phyloP scores from a whole-genome alignment of 2,329 filamentous ascomycete genomes.

The Fusarium euwallaceae region DNA sequence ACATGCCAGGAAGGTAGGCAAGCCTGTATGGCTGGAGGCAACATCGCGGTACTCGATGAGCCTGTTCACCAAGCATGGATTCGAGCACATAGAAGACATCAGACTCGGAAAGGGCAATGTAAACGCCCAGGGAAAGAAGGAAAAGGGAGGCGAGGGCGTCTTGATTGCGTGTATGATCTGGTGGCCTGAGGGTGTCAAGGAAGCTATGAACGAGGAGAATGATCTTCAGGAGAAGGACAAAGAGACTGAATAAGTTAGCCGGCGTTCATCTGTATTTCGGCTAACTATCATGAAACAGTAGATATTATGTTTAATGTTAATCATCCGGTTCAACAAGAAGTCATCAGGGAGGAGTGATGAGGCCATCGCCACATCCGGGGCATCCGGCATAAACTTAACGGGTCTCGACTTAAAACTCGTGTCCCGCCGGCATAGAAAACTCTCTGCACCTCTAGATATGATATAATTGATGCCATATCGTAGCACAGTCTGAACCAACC shows the following conservation, averaged over 20 bases:
- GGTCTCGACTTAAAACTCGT: not conserved
- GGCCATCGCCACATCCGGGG: not conserved
- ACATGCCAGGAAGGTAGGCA: constrained; percentile 11
- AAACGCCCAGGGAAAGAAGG: constrained; percentile 10
- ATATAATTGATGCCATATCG: not conserved
- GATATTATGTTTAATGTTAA: not conserved
- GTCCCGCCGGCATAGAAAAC: not conserved
- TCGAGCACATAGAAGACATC: constrained; percentile 23
- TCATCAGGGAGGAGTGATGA: not conserved
- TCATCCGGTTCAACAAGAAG: not conserved
- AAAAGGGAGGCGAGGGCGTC: constrained; percentile 20
- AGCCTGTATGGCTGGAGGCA: constrained; percentile 25
- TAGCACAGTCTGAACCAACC: not conserved
- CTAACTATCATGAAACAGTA: not conserved
- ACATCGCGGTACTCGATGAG: constrained; percentile 21
- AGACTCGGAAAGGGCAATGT: constrained; percentile 20
- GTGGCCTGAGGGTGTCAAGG: constrained; percentile 17
- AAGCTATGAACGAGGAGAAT: not conserved
- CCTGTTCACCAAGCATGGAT: constrained; percentile 17
- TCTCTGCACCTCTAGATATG: not conserved
- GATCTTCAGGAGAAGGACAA: not conserved
- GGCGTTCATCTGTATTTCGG: not conserved
- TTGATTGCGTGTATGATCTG: constrained; percentile 26
- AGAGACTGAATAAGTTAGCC: not conserved
- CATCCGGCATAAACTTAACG: not conserved